Evolutionary conservation across 2,329 filamentous ascomycete genomes (phyloP).

Genomic region (Cryphonectria japonica): DNA sequence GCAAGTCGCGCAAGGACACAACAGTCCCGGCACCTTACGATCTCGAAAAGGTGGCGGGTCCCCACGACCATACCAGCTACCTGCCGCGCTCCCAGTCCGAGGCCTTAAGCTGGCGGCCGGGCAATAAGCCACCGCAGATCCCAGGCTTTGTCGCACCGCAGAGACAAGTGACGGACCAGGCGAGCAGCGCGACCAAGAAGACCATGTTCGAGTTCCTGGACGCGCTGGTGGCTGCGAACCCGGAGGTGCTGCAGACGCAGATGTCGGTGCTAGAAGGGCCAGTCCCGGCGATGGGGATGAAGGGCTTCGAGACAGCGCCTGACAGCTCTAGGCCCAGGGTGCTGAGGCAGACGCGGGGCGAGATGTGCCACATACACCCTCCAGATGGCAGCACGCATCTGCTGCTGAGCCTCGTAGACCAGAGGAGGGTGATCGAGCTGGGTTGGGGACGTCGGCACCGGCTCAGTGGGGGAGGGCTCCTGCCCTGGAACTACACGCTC

Average conservation of each 20-base stretch:
- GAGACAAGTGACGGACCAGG: slow-evolving; percentile 40
- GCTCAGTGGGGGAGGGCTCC: slow-evolving; percentile 36
- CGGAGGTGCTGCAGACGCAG: slow-evolving; percentile 34
- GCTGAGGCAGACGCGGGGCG: slow-evolving; percentile 33
- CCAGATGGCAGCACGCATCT: slow-evolving; percentile 45
- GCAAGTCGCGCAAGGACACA: slow-evolving; percentile 33
- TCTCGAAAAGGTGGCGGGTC: slow-evolving; percentile 22
- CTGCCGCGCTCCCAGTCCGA: slow-evolving; percentile 14
- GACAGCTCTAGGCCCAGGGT: slow-evolving; percentile 18
- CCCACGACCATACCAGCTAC: slow-evolving; percentile 29
- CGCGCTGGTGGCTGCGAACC: slow-evolving; percentile 35
- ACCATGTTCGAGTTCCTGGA: slow-evolving; percentile 36
- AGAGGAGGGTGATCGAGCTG: slow-evolving; percentile 38
- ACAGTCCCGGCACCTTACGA: slow-evolving; percentile 33
- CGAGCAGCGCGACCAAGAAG: slow-evolving; percentile 26
- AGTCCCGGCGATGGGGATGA: slow-evolving; percentile 37
- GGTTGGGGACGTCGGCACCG: slow-evolving; percentile 48
- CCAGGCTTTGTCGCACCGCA: slow-evolving; percentile 43
- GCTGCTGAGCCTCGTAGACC: slow-evolving; percentile 43
- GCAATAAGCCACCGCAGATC: slow-evolving; percentile 32
- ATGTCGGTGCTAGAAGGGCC: slow-evolving; percentile 40
- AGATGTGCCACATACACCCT: slow-evolving; percentile 45
- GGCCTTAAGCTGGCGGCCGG: slow-evolving; percentile 25
- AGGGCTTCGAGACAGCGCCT: slow-evolving; percentile 27
- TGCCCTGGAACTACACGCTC: slow-evolving; percentile 45